These are phyloP conservation scores for Oryza brachyantha DNA, from an alignment of 176 grass and related monocot genomes.

Conservation along the genomic window DNA sequence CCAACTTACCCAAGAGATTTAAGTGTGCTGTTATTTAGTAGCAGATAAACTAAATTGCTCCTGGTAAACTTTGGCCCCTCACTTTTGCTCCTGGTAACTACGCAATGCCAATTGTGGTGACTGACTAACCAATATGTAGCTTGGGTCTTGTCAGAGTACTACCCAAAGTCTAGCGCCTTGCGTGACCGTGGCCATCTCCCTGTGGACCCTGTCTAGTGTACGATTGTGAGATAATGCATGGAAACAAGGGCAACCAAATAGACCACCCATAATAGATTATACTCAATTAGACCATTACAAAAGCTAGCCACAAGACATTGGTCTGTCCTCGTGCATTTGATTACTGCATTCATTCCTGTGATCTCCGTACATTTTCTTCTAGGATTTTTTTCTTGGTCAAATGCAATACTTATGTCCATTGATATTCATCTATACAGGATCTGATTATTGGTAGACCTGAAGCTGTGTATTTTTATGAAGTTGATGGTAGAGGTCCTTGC, in stretches of 20 bases:
- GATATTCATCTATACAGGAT: slow-evolving; percentile 54
- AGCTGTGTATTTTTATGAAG: slow-evolving; percentile 97
- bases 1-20: background rate
- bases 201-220: background rate
- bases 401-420: slow-evolving; percentile 1
- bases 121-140: background rate
- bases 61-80: no score
- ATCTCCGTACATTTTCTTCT: background rate
- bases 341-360: background rate
- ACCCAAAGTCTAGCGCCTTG: background rate
- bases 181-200: background rate
- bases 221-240: background rate
- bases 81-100: no score
- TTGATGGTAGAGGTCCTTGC: slow-evolving; percentile 93
- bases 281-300: background rate
- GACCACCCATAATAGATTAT: background rate
- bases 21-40: background rate
- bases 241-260: background rate
- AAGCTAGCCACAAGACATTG: background rate
- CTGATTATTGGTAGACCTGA: slow-evolving; percentile 85
- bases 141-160: background rate
- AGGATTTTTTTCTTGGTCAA: slow-evolving; percentile 7
- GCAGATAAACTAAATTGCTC: background rate
- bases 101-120: no score
- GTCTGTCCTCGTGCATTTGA: background rate